Evolutionary conservation across 345 rosid genomes (phyloP).

Genomic region (Pistacia vera): DNA sequence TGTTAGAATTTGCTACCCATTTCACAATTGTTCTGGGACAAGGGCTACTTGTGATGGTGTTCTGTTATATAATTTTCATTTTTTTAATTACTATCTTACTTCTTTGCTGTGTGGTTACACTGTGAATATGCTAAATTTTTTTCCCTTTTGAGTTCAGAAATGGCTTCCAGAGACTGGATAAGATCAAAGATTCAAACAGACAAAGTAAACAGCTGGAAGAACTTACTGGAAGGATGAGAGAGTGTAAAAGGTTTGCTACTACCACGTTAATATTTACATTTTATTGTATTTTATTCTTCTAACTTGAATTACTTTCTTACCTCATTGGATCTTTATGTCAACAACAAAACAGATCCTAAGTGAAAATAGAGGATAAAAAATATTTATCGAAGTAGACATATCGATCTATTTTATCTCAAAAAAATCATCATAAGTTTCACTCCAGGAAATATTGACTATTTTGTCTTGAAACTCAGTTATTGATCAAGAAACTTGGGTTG

Average conservation of each 20-base stretch:
- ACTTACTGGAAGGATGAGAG: slow-evolving; percentile 94
- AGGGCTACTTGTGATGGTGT: neutral
- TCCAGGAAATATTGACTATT: neutral
- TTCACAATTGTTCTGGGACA: neutral
- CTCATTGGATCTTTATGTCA: neutral
- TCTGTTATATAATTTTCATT: neutral
- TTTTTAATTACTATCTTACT: neutral
- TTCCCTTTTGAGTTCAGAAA: slow-evolving; percentile 52
- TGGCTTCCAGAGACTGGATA: slow-evolving; percentile 97
- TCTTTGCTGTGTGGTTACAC: neutral
- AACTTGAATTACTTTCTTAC: neutral
- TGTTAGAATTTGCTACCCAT: neutral
- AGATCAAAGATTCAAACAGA: slow-evolving; percentile 86
- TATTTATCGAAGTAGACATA: neutral
- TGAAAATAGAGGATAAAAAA: neutral
- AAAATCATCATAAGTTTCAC: neutral
- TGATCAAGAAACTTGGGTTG: neutral
- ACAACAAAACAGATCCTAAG: neutral
- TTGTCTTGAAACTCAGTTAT: neutral
- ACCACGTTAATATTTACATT: neutral
- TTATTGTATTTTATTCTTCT: neutral
- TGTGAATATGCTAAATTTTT: neutral
- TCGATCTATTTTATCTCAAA: neutral
- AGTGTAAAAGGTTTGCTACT: slow-evolving; percentile 75
- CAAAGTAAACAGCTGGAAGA: slow-evolving; percentile 98